phyloP scores from a whole-genome alignment of 768 basidiomycete genomes.

The Trametes cinnabarina region DNA sequence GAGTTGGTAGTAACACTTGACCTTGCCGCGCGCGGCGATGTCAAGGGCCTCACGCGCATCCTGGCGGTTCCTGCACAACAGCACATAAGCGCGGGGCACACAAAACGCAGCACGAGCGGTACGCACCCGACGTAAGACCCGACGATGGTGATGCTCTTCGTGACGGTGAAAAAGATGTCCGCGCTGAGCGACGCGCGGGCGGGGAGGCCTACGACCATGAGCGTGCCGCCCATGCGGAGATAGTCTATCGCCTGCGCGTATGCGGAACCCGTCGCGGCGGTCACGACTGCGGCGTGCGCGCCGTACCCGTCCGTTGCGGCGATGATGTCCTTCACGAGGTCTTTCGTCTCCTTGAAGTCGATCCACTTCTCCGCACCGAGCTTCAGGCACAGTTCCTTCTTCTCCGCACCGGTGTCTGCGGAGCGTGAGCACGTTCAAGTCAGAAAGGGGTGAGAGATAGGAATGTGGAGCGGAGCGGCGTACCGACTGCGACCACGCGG shows the following conservation, averaged over 20 bases:
- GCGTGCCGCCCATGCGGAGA: conserved; percentile 64
- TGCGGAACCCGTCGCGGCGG: conserved; percentile 45
- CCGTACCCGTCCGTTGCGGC: conserved; percentile 64
- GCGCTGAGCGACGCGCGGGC: conserved; percentile 50
- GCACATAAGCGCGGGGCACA: conserved; percentile 26
- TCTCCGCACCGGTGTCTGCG: conserved; percentile 71
- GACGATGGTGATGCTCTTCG: conserved; percentile 57
- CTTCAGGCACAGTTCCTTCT: conserved; percentile 54
- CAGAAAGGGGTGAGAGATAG: background rate
- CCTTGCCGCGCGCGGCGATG: conserved; percentile 68
- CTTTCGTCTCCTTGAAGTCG: conserved; percentile 68
- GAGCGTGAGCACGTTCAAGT: background rate
- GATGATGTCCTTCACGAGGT: conserved; percentile 65
- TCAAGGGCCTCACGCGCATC: conserved; percentile 80
- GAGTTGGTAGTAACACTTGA: conserved; percentile 54
- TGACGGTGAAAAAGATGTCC: conserved; percentile 70
- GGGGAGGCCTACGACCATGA: conserved; percentile 81
- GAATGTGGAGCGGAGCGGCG: background rate
- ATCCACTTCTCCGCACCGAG: conserved; percentile 78
- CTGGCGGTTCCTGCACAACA: conserved; percentile 70
- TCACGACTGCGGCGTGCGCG: conserved; percentile 67
- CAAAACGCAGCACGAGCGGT: background rate
- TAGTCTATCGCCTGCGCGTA: conserved; percentile 68
- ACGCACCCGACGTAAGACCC: conserved; percentile 42
- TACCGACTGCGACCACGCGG: conserved; percentile 73